These are phyloP conservation scores for Phytophthora pseudosyringae DNA, from an alignment of 352 stramenopile genomes.

Conservation along the genomic window DNA sequence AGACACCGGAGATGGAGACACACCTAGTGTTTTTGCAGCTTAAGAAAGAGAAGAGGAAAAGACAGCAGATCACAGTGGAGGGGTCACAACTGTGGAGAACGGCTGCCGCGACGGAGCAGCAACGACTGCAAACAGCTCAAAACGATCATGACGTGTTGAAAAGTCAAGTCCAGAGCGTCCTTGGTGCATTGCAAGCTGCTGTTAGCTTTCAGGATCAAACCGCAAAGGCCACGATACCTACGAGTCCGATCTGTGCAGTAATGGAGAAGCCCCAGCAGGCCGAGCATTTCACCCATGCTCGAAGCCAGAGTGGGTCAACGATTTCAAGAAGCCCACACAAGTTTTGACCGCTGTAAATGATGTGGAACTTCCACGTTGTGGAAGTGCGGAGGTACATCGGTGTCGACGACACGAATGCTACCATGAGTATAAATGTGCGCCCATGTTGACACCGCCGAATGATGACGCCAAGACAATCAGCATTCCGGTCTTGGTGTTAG, in stretches of 20 bases:
- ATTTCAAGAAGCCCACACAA: neutral
- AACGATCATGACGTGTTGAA: neutral
- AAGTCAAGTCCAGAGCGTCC: neutral
- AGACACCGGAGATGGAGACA: slow-evolving; percentile 7
- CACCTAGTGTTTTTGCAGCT: neutral
- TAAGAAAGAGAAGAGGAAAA: neutral
- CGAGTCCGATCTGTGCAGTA: neutral
- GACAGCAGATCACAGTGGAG: neutral
- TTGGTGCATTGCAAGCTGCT: neutral
- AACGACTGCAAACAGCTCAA: neutral
- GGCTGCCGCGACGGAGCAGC: neutral
- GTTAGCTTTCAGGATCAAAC: neutral
- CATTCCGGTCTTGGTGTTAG: neutral
- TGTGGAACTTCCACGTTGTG: neutral
- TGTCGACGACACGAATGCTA: neutral
- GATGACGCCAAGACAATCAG: slow-evolving; percentile 8
- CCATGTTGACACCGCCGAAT: slow-evolving; percentile 5
- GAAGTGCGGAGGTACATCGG: slow-evolving; percentile 5
- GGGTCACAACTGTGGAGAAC: neutral
- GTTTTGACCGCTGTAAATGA: neutral
- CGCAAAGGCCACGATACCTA: neutral
- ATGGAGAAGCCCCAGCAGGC: neutral
- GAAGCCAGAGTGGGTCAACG: slow-evolving; percentile 2
- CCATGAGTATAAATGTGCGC: slow-evolving; percentile 11
- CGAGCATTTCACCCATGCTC: neutral